phyloP scores from a whole-genome alignment of 2,329 filamentous ascomycete genomes.

The Ceratocystis cacaofunesta region DNA sequence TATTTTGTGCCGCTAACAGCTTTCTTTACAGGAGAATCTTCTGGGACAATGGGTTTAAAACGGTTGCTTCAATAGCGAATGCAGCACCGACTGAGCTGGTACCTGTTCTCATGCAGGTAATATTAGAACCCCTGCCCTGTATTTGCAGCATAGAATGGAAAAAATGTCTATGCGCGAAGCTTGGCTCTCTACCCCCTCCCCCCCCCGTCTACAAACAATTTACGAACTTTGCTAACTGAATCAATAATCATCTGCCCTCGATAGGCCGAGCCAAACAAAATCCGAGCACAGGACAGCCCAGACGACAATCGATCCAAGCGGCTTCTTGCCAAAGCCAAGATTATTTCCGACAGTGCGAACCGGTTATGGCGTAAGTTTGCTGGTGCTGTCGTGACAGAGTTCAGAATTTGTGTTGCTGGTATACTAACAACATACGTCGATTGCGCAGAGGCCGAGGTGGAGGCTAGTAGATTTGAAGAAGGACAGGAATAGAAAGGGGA shows the following conservation, averaged over 20 bases:
- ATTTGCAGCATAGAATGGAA: neutral
- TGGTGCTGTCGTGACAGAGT: neutral
- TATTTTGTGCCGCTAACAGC: neutral
- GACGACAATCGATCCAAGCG: slow-evolving; percentile 50
- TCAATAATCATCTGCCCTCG: neutral
- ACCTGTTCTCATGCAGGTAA: slow-evolving; percentile 55
- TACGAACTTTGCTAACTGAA: neutral
- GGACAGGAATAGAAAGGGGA: neutral
- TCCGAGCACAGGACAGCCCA: slow-evolving; percentile 35
- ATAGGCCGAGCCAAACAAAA: slow-evolving; percentile 52
- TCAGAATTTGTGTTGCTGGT: neutral
- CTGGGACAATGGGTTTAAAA: slow-evolving; percentile 62
- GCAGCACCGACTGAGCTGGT: slow-evolving; percentile 53
- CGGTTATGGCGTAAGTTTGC: slow-evolving; percentile 47
- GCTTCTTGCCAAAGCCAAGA: slow-evolving; percentile 48
- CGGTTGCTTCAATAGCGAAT: slow-evolving; percentile 51
- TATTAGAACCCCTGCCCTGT: slow-evolving; percentile 17
- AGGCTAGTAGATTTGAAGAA: neutral
- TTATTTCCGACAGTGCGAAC: slow-evolving; percentile 55
- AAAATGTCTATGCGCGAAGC: neutral
- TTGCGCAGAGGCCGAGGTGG: neutral
- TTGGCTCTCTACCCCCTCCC: neutral
- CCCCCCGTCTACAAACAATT: no score
- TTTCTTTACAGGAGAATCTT: slow-evolving; percentile 39
- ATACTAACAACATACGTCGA: neutral